Percentiles rank a stretch among this genome's conserved stretches.
Conservation (phyloP, 2,329 filamentous ascomycete genomes). For the Dactylonectria estremocensis region DNA sequence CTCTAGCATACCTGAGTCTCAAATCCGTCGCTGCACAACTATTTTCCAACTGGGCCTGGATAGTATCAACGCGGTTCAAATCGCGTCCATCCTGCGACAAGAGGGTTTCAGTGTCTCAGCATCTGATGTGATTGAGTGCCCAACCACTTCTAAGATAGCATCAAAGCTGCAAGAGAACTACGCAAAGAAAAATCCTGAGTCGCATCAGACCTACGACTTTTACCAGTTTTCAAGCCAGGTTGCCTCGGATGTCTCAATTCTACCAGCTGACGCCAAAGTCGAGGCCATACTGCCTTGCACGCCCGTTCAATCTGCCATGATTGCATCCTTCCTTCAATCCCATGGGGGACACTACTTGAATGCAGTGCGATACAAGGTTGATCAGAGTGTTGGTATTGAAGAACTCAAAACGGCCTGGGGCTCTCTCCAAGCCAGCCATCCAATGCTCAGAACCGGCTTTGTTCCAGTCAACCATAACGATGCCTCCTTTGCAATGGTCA, state of each 20-base stretch:
- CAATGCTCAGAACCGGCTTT: constrained; percentile 86
- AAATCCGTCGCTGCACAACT: constrained; percentile 74
- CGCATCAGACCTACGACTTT: constrained; percentile 56
- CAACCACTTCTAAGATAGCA: constrained; percentile 61
- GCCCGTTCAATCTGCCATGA: constrained; percentile 83
- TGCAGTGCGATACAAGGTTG: constrained; percentile 70
- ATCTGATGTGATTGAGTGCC: constrained; percentile 80
- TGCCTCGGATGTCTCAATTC: constrained; percentile 46
- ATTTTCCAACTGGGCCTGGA: constrained; percentile 93
- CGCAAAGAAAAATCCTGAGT: constrained; percentile 2
- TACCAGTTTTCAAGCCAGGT: constrained; percentile 55
- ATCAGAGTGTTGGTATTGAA: constrained; percentile 54
- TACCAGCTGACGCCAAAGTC: constrained; percentile 53
- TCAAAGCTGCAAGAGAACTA: constrained; percentile 42
- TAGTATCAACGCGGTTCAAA: constrained; percentile 88
- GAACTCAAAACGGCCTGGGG: constrained; percentile 73
- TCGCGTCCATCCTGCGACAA: constrained; percentile 78
- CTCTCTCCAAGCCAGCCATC: constrained; percentile 67
- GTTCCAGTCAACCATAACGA: constrained; percentile 71
- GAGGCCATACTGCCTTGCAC: constrained; percentile 83
- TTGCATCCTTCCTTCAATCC: constrained; percentile 80
- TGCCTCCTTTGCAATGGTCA: constrained; percentile 82
- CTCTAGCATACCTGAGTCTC: constrained; percentile 63
- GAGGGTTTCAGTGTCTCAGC: constrained; percentile 73
- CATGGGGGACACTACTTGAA: constrained; percentile 83